Base-by-base conservation (phyloP, 345 rosid genomes). In the Rubroshorea leprosula region DNA sequence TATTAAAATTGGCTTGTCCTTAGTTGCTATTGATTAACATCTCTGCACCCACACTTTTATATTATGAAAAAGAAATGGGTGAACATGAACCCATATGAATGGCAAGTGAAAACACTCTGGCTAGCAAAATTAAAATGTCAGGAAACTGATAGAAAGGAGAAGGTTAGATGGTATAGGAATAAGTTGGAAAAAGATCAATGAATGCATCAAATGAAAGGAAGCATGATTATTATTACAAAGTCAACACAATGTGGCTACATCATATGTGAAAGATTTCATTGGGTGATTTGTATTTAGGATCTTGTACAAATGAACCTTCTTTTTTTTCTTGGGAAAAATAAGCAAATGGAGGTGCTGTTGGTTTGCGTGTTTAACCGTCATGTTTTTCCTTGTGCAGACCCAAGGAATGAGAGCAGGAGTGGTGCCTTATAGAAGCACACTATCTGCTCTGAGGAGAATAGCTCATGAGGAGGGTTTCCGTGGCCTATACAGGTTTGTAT, bases 391-490 rank as follows among this genome's bases (percentile, higher is more conserved):
- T 64, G 48, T 51, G 54, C 69, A 90, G 97, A 81, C 89, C 25
- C 95, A 87, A 70, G 95, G 93, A 73, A 78, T 84, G 84, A 79
- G 84, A 67, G 67, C 59, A 9, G 80, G 79, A 62, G 68, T 81
- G 18, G 85, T 87, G 41, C 90, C 86, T 25, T 90, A 90, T 68
- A 76, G 68, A 71, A 68, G 88, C 59, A 90, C 87, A 1, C 41
- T 90, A 15, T 87, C 89, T 78, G 93, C 93, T 57, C 68, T 86
- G 76, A 81, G 83, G 62, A 84, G 92, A 77, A 90, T 90, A 76
- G 78, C 79, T 56, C 78, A 61, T 13, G 85, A 83, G 77, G 95
- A 89, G 72, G 93, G 97, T 24, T 77, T 90, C n/a, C 93, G 89
- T n/a, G 97, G 97, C 17, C 68, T 87, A 70, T 90, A 90, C 81